Base-by-base conservation (phyloP, 345 rosid genomes). In the Salix brachista region DNA sequence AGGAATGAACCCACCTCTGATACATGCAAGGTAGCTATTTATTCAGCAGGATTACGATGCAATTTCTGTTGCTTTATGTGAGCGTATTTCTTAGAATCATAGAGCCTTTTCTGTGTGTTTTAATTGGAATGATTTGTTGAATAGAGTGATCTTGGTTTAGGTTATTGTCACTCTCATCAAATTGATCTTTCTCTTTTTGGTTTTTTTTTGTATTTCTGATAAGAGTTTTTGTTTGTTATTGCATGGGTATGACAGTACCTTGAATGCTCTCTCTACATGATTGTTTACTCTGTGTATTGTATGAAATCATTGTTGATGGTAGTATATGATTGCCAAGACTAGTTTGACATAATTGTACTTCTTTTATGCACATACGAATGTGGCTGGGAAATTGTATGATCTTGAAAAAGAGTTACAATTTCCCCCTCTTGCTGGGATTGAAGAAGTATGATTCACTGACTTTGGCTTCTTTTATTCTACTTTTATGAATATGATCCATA, bases 1-100 rank as follows among this genome's bases (percentile, higher is more conserved):
- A 91, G 98, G 86, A 91, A 96, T 84, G 97, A 94, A 73, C 91
- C 96, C 41, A 88, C 90, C 86, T 92, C 97, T 80, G 97, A 96
- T 83, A 65, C 85, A 64, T 96, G 99, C 94, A 91, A 88, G 99
- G 99, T 96, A 76, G 70, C 79, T 74, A 60, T 72, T 75, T 77
- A 39, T 32, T 66, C 56, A 67, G 32, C 74, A 41, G 75, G 62
- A 54, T 25, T 41, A 16, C 65, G 65, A 71, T 78, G 19, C 64
- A 25, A 19, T 75, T 46, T 17, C 13, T 25, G 60, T 44, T 61
- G 56, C 62, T 69, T 39, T 26, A 72, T 52, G 32, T 41, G 56
- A 54, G 7, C 21, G 56, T 67, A 16, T 56, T 77, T 48, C 26
- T 48, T 70, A 32, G 70, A 19, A 61, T 25, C 68, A 67, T 28